Evolutionary conservation across 129 eudicot genomes (phyloP), one percentile per base, ranked within the genome.

Genomic region (Ambrosia trifida): DNA sequence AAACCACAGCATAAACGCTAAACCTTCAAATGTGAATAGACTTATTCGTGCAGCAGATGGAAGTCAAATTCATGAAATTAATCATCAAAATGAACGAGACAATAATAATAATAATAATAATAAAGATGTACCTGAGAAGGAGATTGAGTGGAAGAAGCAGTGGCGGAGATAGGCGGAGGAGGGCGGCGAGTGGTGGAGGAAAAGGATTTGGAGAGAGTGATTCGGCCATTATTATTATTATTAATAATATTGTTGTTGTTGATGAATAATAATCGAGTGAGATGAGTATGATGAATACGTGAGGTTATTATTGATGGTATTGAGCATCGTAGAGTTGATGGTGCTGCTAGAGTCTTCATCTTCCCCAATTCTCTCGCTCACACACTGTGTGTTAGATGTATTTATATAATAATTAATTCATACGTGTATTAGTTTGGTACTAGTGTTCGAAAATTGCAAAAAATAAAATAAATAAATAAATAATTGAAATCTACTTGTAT

Each of bases 101-200:
- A n/a, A 24, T 24, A 24, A 24, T 24, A 24, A 24, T 24, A 24
- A 24, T 24, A 38, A 38, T 38, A 1, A n/a, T 0, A 38, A 76
- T 13, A 41, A 38, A 33, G 5, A 32, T 3, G 45, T 33, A 85
- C 85, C 86, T 78, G 83, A 4, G 78, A 30, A 66, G 83, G 81
- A 2, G 88, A 59, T 38, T 70, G 81, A 52, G 84, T 72, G 7
- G 81, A 82, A 70, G 86, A 81, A 49, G 91, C 81, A 83, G 81
- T 86, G 72, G 88, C 63, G 69, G 80, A 84, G 59, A 72, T 77
- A 72, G 80, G 72, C 14, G 75, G 53, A 56, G 44, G 73, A 19
- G 68, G 81, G 31, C 58, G 79, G 11, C 69, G 56, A 58, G 32
- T 60, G 51, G 78, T 53, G 69, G 51, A 68, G 58, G 45, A 70